Evolutionary conservation across 2,329 filamentous ascomycete species (phyloP).

Genomic region (Apiospora kogelbergensis): DNA sequence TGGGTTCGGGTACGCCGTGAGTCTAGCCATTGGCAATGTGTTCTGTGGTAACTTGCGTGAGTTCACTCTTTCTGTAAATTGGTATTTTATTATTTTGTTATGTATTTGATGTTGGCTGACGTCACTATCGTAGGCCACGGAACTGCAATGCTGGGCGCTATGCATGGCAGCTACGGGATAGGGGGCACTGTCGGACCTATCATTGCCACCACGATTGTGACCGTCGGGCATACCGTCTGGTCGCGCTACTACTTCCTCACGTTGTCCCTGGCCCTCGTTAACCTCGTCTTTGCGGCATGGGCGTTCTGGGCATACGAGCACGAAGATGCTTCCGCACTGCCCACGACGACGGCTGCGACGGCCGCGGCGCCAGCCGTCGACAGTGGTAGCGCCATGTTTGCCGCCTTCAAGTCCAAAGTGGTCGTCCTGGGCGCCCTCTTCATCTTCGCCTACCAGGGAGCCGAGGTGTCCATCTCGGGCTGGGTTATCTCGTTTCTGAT

Average conservation of each 20-base stretch:
- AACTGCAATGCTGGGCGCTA: conserved; percentile 57
- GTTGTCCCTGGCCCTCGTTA: conserved; percentile 56
- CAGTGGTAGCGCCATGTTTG: conserved; percentile 43
- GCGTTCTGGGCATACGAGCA: conserved; percentile 70
- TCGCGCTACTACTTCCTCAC: conserved; percentile 71
- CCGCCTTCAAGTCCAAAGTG: conserved; percentile 51
- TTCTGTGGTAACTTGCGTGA: conserved; percentile 52
- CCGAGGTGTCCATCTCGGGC: conserved; percentile 79
- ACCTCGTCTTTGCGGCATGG: conserved; percentile 61
- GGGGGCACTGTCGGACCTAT: conserved; percentile 69
- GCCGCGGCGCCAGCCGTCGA: conserved; percentile 13
- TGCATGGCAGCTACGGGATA: conserved; percentile 68
- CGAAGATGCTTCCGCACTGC: conserved; percentile 42
- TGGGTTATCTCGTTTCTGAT: conserved; percentile 89
- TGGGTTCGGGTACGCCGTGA: conserved; percentile 57
- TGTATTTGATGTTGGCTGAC: too few species aligned
- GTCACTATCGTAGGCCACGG: conserved; percentile 35
- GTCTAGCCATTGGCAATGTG: conserved; percentile 57
- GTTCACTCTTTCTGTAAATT: neutral
- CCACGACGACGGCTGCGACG: conserved; percentile 13
- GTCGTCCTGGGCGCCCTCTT: conserved; percentile 77
- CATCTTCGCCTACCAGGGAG: conserved; percentile 84
- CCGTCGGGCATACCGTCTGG: conserved; percentile 59
- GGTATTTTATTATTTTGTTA: too few species aligned
- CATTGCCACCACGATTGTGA: conserved; percentile 72